Evolutionary conservation across 208 protist genomes (phyloP), one percentile per base, ranked within the genome.

Genomic region (Wallacemonas sp.): DNA sequence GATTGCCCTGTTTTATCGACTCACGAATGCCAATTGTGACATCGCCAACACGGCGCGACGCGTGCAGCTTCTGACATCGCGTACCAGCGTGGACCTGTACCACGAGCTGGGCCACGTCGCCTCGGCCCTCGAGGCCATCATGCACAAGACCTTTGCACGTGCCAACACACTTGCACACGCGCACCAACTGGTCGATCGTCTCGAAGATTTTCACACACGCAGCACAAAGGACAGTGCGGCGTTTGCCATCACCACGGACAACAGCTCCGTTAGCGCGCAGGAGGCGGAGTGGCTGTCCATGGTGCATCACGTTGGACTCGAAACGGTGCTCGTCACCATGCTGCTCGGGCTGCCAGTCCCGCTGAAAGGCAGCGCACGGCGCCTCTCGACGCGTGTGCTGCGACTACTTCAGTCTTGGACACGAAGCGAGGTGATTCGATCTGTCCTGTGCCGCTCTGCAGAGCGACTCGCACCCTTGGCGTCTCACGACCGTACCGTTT

Each of bases 1-100:
- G 4, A 76, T 82, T 56, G 70, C 36, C 56, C 19, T 81, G 24
- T 81, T 80, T 38, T 75, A 74, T 26, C 70, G 75, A 21, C 22
- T 75, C 26, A 79, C 80, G 0, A 79, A 74, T 46, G 75, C 72
- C 30, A 22, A 74, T 4, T 47, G 67, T n/a, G 80, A 82, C 62
- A 51, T 81, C 21, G 55, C 68, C 34, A 26, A 30, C 4, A 70
- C 66, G 3, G 75, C 73, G 42, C 66, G 31, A 2, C 68, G 66
- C 9, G 75, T 86, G 65, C 75, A 86, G 66, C 66, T 86, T 53
- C 70, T 86, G 24, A 79, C 68, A 1, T 79, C 80, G 4, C 34
- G 60, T 12, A 56, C 56, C 17, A 86, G 80, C 66, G 67, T 72
- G 24, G 65, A 19, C 30, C 75, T 77, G 51, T 86, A 76, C 68